A percentile compares a stretch with the other conserved stretches of the same genome.
Conservation (phyloP, 108 stramenopile species). For the Skeletonema costatum region DNA sequence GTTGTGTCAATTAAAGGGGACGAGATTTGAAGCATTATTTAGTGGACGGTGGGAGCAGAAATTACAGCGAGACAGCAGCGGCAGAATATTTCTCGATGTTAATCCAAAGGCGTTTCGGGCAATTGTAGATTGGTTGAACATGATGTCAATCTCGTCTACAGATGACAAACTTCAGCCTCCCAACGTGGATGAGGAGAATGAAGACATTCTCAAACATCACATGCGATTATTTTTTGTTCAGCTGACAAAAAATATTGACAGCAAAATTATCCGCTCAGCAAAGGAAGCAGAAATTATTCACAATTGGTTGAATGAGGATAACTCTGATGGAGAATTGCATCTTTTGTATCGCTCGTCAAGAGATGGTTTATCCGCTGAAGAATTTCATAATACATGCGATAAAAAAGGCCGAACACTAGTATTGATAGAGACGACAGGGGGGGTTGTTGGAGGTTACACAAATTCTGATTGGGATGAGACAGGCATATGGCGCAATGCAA, state of each 20-base stretch:
- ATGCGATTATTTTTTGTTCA: neutral
- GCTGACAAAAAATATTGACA: neutral
- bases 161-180: neutral
- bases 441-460: conserved; percentile 11
- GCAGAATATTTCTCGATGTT: neutral
- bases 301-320: conserved; percentile 8
- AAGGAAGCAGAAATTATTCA: neutral
- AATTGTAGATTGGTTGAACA: neutral
- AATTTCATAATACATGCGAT: conserved; percentile 1
- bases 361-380: neutral
- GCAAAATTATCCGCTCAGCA: neutral
- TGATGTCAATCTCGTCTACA: neutral
- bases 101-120: neutral
- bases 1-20: neutral
- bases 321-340: neutral
- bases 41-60: conserved; percentile 27
- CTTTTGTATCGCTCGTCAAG: conserved; percentile 5
- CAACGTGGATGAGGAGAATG: neutral
- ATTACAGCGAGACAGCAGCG: too few relatives aligned
- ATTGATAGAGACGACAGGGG: neutral
- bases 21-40: conserved; percentile 18
- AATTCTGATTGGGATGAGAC: neutral
- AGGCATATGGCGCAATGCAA: neutral
- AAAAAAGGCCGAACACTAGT: neutral
- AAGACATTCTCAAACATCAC: neutral